Percentiles rank a stretch among this genome's conserved stretches.
Evolutionary conservation across 2,329 filamentous ascomycete genomes (phyloP).

Genomic region (Hypoxylon sp.): DNA sequence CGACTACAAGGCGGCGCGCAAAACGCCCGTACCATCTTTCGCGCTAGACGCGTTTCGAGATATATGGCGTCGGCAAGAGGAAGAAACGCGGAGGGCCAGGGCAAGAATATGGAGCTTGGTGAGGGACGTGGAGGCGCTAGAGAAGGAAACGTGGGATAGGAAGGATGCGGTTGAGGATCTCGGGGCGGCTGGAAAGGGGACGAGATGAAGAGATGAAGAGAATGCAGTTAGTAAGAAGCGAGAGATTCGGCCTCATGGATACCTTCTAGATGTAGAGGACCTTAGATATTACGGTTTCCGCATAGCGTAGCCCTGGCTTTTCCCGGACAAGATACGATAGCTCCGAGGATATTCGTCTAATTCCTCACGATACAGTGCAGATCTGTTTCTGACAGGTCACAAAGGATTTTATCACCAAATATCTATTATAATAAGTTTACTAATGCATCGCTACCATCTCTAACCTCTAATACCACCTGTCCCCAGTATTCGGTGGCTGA

Average conservation of each 20-base stretch:
- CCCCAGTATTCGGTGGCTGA: no score
- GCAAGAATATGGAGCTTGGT: constrained; percentile 70
- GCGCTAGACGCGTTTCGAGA: constrained; percentile 72
- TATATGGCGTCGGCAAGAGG: constrained; percentile 74
- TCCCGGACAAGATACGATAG: neutral
- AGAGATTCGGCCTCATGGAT: neutral
- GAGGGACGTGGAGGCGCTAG: constrained; percentile 71
- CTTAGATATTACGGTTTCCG: neutral
- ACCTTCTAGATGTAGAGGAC: neutral
- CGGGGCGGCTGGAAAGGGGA: constrained; percentile 58
- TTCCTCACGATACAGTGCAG: no score
- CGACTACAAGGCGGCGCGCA: constrained; percentile 74
- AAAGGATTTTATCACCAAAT: no score
- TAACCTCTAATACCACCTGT: no score
- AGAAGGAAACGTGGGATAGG: constrained; percentile 81
- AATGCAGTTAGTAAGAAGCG: neutral
- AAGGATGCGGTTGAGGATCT: constrained; percentile 79
- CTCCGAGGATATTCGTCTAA: neutral
- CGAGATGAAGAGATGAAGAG: neutral
- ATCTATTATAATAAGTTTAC: no score
- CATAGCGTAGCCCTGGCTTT: neutral
- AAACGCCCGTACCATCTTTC: constrained; percentile 70
- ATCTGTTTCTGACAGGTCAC: no score
- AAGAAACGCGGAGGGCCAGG: constrained; percentile 67
- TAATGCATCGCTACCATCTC: no score